These are phyloP conservation scores for Apiospora sp. DNA, from an alignment of 2,329 filamentous ascomycete genomes.

Conservation along the genomic window DNA sequence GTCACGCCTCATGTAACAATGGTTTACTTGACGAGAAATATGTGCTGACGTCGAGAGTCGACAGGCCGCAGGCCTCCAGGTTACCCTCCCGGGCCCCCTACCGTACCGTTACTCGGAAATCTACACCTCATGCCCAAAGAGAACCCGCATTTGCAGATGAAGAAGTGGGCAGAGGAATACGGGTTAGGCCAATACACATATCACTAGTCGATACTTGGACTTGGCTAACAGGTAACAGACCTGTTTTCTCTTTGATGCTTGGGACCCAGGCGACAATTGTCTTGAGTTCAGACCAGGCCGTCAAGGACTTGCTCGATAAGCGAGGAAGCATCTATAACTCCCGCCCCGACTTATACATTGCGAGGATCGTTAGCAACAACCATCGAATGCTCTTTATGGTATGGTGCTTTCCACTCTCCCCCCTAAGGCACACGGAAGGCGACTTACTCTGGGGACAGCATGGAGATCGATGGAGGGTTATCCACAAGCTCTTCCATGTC, in stretches of 20 bases:
- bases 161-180: conserved; percentile 61
- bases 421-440: not conserved
- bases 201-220: too few species aligned
- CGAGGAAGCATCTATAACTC: conserved; percentile 58
- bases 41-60: not conserved
- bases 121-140: conserved; percentile 56
- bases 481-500: conserved; percentile 50
- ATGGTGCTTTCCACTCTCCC: not conserved
- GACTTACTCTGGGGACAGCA: conserved; percentile 27
- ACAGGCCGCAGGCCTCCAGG: conserved; percentile 41
- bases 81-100: conserved; percentile 59
- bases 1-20: not conserved
- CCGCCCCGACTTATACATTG: conserved; percentile 52
- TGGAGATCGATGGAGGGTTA: conserved; percentile 45
- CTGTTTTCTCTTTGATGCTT: conserved; percentile 59
- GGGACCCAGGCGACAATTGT: conserved; percentile 57
- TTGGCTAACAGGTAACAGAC: conserved; percentile 31
- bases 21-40: not conserved
- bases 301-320: conserved; percentile 62
- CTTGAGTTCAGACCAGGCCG: conserved; percentile 51
- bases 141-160: conserved; percentile 54
- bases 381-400: conserved; percentile 34
- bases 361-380: conserved; percentile 40
- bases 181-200: conserved; percentile 35
- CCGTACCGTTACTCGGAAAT: conserved; percentile 59